phyloP scores from a whole-genome alignment of 768 basidiomycete species.

The Hypsizygus marmoreus region DNA sequence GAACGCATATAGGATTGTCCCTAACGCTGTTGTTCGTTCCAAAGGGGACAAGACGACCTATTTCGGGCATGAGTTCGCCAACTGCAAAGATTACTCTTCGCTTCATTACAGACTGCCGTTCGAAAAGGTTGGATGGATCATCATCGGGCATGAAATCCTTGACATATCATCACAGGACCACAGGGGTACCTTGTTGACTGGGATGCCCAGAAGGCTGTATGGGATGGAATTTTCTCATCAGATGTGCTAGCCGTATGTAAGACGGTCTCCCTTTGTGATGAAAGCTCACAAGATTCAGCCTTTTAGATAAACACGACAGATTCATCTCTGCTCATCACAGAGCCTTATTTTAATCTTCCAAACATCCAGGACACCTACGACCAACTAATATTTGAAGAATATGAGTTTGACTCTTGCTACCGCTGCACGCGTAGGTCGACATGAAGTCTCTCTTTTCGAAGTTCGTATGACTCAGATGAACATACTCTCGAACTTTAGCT shows the following conservation, averaged over 20 bases:
- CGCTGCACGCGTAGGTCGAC: conserved; percentile 74
- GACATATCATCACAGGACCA: conserved; percentile 22
- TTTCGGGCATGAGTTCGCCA: conserved; percentile 81
- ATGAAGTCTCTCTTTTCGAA: conserved; percentile 8
- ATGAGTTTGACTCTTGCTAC: conserved; percentile 84
- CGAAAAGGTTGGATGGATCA: conserved; percentile 65
- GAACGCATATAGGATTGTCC: conserved; percentile 52
- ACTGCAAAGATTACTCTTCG: conserved; percentile 78
- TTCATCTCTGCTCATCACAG: conserved; percentile 83
- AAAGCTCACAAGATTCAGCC: conserved; percentile 9
- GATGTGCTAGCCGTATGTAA: conserved; percentile 62
- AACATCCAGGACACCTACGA: conserved; percentile 93
- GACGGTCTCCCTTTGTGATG: not conserved
- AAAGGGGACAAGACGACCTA: conserved; percentile 83
- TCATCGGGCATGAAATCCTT: conserved; percentile 7
- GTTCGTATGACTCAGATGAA: conserved; percentile 1
- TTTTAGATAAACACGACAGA: conserved; percentile 70
- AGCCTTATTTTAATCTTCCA: conserved; percentile 92
- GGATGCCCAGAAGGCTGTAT: conserved; percentile 93
- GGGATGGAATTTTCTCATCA: conserved; percentile 87
- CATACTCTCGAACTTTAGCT: conserved; percentile 46
- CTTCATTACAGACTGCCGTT: conserved; percentile 84
- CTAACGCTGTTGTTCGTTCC: conserved; percentile 84
- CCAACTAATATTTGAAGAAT: conserved; percentile 96
- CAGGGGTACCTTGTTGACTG: conserved; percentile 94